A percentile compares a stretch with the other conserved stretches of the same genome.
phyloP scores from a whole-genome alignment of 495 filamentous ascomycete genomes.

The Xylaria sp. region DNA sequence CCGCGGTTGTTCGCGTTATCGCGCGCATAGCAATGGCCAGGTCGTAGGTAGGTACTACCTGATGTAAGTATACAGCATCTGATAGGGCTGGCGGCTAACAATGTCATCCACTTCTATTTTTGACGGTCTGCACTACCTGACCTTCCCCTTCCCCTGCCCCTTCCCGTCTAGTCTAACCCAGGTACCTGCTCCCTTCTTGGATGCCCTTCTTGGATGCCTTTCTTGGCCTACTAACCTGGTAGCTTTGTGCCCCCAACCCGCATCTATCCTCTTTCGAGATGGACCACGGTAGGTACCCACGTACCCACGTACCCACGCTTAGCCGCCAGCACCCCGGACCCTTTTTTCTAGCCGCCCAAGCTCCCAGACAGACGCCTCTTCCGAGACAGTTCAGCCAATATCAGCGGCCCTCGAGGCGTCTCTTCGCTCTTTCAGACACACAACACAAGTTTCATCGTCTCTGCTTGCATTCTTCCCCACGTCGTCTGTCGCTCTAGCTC shows the following conservation, averaged over 20 bases:
- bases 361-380: constrained; percentile 59
- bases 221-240: too few species aligned
- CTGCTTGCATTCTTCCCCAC: constrained; percentile 43
- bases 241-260: constrained; percentile 35
- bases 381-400: constrained; percentile 54
- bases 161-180: neutral
- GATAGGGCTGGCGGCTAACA: constrained; percentile 45
- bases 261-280: constrained; percentile 13
- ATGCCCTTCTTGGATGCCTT: neutral
- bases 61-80: constrained; percentile 28
- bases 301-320: constrained; percentile 33
- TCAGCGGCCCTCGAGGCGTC: constrained; percentile 48
- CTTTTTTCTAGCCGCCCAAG: constrained; percentile 55
- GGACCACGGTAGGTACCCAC: too few species aligned
- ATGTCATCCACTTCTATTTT: constrained; percentile 41
- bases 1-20: constrained; percentile 23
- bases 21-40: constrained; percentile 35
- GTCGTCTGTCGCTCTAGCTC: constrained; percentile 40
- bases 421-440: constrained; percentile 56
- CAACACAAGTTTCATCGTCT: constrained; percentile 54
- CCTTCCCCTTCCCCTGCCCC: constrained; percentile 29
- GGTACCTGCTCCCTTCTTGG: neutral
- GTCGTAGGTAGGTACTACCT: too few species aligned
- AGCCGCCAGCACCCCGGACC: constrained; percentile 49
- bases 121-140: constrained; percentile 25